Base-by-base conservation (phyloP, 176 grass and related monocot genomes). In the bread wheat (Triticum aestivum) region DNA sequence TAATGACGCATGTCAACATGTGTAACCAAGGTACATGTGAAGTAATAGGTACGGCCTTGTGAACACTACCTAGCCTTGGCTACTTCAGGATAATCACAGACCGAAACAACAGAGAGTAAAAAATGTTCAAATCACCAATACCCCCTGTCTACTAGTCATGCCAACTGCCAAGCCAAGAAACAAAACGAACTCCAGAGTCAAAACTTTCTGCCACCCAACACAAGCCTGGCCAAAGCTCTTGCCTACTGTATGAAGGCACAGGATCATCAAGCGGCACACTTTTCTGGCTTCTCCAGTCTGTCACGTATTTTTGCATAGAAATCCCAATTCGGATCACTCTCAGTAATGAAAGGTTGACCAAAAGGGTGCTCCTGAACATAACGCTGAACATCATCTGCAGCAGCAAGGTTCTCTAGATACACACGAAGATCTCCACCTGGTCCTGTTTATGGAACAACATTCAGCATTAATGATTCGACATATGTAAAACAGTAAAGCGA, bases 311-410 rank as follows among this genome's bases (percentile, higher is more conserved):
- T 33, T 20, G 75, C 78, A 85, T 96, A 99, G 67, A 99, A 99
- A 61, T 85, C 81, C 97, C 97, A 99, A 51, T 79, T 58, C 30
- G 82, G 84, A 88, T 89, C 73, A 84, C 77, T 77, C 79, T 94
- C 77, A 29, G 89, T 79, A 87, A 99, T 92, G 35, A 90, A 73
- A 42, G 83, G 84, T 88, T 99, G 97, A 56, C 94, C 97, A 73
- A 93, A 96, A 59, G 90, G 97, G 56, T 99, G 89, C 34, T 92
- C 84, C 41, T 30, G 86, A 45, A 99, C 92, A 88, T 91, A 96
- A 14, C 17, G 33, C 82, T 86, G 94, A 91, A 99, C 94, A 90
- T 99, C 67, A 79, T 89, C 89, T 62, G 90, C 77, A 68, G 82
- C 35, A 77, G 92, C 90, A 63, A 99, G 45, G 39, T 83, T 88